phyloP scores from a whole-genome alignment of 495 filamentous ascomycete genomes.

The Penicillium macrosclerotiorum region DNA sequence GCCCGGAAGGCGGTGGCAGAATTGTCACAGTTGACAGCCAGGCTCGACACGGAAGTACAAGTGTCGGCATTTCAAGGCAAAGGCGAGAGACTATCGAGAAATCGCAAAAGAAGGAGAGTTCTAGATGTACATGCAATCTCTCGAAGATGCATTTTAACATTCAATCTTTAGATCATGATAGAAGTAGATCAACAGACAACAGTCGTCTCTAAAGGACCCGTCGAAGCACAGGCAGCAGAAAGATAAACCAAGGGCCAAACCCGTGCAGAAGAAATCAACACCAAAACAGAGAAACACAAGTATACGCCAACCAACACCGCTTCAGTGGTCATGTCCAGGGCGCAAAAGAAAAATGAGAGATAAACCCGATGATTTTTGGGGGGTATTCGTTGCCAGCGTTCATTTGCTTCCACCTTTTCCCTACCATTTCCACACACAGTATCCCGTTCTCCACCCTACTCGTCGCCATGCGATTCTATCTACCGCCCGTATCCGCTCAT shows the following conservation, averaged over 20 bases:
- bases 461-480: not conserved
- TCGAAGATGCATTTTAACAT: not conserved
- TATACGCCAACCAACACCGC: conserved; percentile 38
- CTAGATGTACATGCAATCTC: no score
- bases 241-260: conserved; percentile 10
- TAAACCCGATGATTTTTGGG: conserved; percentile 13
- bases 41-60: not conserved
- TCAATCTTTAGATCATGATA: no score
- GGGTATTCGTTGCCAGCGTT: conserved; percentile 23
- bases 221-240: no score
- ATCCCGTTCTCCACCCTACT: not conserved
- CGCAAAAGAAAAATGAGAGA: conserved; percentile 19
- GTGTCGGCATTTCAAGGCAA: no score
- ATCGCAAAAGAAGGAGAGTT: not conserved
- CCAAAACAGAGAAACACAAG: conserved; percentile 22
- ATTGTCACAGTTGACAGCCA: conserved; percentile 1
- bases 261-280: conserved; percentile 6
- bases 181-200: no score
- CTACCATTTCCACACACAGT: conserved; percentile 1
- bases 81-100: no score
- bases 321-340: conserved; percentile 35
- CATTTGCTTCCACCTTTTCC: conserved; percentile 7
- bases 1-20: conserved; percentile 25
- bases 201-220: no score
- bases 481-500: conserved; percentile 29